Conservation (phyloP, 495 filamentous ascomycete species). For the Penicillium fimorum region DNA sequence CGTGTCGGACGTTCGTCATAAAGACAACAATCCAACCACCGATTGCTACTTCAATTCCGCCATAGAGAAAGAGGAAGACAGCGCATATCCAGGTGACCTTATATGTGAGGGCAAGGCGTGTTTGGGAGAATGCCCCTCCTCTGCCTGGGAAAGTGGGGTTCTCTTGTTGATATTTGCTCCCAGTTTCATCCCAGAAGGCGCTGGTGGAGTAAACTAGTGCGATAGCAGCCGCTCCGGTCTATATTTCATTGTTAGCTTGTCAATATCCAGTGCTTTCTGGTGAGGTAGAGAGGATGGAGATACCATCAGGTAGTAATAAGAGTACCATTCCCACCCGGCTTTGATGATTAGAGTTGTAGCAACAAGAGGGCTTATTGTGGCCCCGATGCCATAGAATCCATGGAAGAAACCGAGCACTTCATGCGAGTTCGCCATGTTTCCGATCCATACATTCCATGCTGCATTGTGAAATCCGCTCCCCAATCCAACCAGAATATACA, state of each 20-base stretch:
- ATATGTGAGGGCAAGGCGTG: constrained; percentile 44
- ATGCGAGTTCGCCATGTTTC: constrained; percentile 56
- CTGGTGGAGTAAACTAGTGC: constrained; percentile 51
- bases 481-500: constrained; percentile 55
- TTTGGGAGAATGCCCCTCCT: constrained; percentile 52
- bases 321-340: constrained; percentile 50
- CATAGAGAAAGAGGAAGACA: constrained; percentile 68
- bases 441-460: constrained; percentile 62
- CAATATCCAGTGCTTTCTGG: not conserved
- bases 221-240: constrained; percentile 58
- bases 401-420: constrained; percentile 58
- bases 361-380: constrained; percentile 52
- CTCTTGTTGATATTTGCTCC: constrained; percentile 27
- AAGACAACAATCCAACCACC: constrained; percentile 65
- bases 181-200: constrained; percentile 60
- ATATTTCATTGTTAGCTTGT: not conserved
- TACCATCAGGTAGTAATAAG: constrained; percentile 59
- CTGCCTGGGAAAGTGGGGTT: constrained; percentile 18
- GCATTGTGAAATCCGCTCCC: constrained; percentile 57
- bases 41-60: constrained; percentile 73
- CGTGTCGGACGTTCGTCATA: constrained; percentile 54
- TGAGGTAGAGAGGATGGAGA: not conserved
- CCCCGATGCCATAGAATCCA: constrained; percentile 57
- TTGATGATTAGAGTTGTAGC: constrained; percentile 56
- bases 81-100: constrained; percentile 68